phyloP scores from a whole-genome alignment of 1,284 basidiomycete genomes.

The Microbotryum lychnidis-dioicae region DNA sequence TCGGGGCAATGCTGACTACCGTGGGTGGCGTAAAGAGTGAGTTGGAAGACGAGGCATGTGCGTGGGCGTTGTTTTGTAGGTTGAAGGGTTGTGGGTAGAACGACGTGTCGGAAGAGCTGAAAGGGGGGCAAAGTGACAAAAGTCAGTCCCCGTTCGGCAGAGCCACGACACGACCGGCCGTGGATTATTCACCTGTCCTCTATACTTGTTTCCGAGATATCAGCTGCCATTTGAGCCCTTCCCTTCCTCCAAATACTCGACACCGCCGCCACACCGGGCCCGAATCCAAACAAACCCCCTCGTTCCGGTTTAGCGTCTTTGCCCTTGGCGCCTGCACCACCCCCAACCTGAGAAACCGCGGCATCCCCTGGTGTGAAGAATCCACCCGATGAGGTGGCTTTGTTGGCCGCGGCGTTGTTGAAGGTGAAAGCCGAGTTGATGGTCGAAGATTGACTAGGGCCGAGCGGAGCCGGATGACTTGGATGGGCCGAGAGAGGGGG shows the following conservation, averaged over 20 bases:
- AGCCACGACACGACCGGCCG: too few species aligned
- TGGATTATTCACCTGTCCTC: constrained; percentile 13
- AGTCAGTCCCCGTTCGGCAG: too few species aligned
- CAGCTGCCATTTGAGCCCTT: neutral
- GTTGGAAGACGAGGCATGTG: neutral
- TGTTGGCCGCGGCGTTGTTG: neutral
- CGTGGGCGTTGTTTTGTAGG: neutral
- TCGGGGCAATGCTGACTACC: neutral
- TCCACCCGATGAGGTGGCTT: neutral
- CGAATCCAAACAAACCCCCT: neutral
- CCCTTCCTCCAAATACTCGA: neutral
- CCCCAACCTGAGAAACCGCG: neutral
- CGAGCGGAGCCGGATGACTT: constrained; percentile 7
- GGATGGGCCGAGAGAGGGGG: neutral
- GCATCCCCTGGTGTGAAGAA: constrained; percentile 22
- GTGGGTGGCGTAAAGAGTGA: constrained; percentile 25
- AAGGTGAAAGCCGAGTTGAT: constrained; percentile 16
- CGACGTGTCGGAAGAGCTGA: constrained; percentile 24
- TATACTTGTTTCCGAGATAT: constrained; percentile 3
- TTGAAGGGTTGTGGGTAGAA: constrained; percentile 9
- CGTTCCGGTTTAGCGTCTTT: neutral
- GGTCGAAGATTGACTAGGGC: constrained; percentile 15
- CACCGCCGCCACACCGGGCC: neutral
- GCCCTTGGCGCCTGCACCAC: neutral
- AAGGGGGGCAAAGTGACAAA: neutral